phyloP scores from a whole-genome alignment of 148 eudicot genomes.

The Vaccinium macrocarpon region DNA sequence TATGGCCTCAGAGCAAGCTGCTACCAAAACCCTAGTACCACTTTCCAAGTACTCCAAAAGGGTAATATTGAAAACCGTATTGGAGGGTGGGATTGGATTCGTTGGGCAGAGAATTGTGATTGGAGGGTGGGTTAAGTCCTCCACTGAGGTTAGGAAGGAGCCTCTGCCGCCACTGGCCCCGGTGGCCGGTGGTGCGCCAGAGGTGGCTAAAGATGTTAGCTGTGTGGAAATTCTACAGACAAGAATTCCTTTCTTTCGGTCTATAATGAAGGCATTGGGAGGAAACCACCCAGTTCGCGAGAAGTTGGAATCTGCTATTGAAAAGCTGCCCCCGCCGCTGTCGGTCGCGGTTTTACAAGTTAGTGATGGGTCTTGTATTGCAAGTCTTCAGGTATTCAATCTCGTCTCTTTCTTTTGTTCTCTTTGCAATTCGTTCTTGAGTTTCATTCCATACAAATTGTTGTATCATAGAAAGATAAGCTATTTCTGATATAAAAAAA shows the following conservation, averaged over 20 bases:
- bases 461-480: not conserved
- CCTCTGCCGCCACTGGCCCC: slow-evolving; percentile 23
- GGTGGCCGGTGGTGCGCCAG: slow-evolving; percentile 1
- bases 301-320: slow-evolving; percentile 26
- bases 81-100: slow-evolving; percentile 53
- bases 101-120: slow-evolving; percentile 59
- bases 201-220: slow-evolving; percentile 38
- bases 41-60: slow-evolving; percentile 63
- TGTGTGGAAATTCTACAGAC: slow-evolving; percentile 70
- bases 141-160: slow-evolving; percentile 59
- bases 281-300: slow-evolving; percentile 38
- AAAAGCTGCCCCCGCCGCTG: slow-evolving; percentile 36
- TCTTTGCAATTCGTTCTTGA: not conserved
- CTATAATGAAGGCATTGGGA: slow-evolving; percentile 63
- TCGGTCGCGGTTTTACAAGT: slow-evolving; percentile 54
- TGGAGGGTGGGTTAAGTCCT: slow-evolving; percentile 94
- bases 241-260: slow-evolving; percentile 53
- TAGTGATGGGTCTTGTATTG: slow-evolving; percentile 78
- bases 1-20: slow-evolving; percentile 33
- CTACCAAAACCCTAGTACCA: slow-evolving; percentile 21
- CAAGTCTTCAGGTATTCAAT: slow-evolving; percentile 61
- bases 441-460: not conserved
- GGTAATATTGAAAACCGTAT: slow-evolving; percentile 51
- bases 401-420: not conserved
- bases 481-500: not conserved